Percentiles rank a stretch among this genome's conserved stretches.
Evolutionary conservation across 2,329 filamentous ascomycete genomes (phyloP).

Genomic region (Microdochium trichocladiopsis): DNA sequence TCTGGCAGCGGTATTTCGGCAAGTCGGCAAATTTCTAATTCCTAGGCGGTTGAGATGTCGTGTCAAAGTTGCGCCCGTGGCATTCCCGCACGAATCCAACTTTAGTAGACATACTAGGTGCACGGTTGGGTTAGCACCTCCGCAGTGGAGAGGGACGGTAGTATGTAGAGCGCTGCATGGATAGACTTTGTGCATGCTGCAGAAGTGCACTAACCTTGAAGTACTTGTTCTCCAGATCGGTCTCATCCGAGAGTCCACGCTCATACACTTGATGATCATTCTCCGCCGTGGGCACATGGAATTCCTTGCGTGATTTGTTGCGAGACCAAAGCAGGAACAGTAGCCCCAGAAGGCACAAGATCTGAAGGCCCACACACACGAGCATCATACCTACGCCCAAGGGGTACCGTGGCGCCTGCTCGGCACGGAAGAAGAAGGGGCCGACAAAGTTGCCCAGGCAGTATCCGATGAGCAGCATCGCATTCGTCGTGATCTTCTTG

Average conservation of each 20-base stretch:
- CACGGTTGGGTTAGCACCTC: too few species aligned
- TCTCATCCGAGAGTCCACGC: slow-evolving; percentile 1
- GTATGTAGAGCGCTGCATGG: too few species aligned
- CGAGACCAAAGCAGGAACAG: not conserved
- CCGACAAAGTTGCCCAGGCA: slow-evolving; percentile 43
- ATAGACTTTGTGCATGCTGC: too few species aligned
- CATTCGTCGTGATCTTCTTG: slow-evolving; percentile 10
- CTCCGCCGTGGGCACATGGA: not conserved
- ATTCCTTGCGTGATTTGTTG: not conserved
- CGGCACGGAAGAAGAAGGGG: slow-evolving; percentile 17
- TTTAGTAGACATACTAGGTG: too few species aligned
- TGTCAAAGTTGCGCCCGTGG: too few species aligned
- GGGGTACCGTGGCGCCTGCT: slow-evolving; percentile 15
- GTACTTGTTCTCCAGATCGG: slow-evolving; percentile 1
- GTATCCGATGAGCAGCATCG: slow-evolving; percentile 40
- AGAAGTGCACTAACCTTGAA: slow-evolving; percentile 2
- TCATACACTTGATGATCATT: not conserved
- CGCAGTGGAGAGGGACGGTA: too few species aligned
- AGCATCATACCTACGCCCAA: slow-evolving; percentile 17
- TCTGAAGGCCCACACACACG: slow-evolving; percentile 5
- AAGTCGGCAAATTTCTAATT: too few species aligned
- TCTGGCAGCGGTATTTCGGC: too few species aligned
- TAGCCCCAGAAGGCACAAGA: not conserved
- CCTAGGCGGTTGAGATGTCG: too few species aligned
- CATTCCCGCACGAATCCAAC: too few species aligned